These are phyloP conservation scores for Gossypium arboreum DNA, from an alignment of 345 rosid genomes.

Conservation along the genomic window DNA sequence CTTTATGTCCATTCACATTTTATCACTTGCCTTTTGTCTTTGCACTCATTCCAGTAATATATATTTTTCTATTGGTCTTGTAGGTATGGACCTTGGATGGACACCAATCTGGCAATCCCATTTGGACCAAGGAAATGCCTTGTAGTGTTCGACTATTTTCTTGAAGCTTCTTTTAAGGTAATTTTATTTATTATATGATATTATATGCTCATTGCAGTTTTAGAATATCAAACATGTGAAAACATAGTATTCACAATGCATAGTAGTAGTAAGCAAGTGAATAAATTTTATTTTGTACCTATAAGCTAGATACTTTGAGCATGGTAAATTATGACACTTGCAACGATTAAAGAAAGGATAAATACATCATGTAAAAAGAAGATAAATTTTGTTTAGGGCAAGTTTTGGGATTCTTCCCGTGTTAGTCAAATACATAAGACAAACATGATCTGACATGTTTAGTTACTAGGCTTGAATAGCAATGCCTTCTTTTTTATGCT, in stretches of 20 bases:
- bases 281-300: no score
- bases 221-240: background rate
- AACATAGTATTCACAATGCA: background rate
- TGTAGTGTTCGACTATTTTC: slow-evolving; percentile 83
- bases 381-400: no score
- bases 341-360: no score
- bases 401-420: no score
- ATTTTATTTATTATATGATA: background rate
- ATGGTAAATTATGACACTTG: no score
- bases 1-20: slow-evolving; percentile 4
- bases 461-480: no score
- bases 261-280: no score
- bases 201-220: background rate
- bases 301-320: no score
- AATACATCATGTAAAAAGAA: no score
- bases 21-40: background rate
- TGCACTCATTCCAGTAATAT: background rate
- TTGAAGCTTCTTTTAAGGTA: slow-evolving; percentile 65
- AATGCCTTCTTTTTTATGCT: no score
- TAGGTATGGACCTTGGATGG: slow-evolving; percentile 99
- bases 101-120: slow-evolving; percentile 83
- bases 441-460: no score
- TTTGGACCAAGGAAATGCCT: slow-evolving; percentile 66
- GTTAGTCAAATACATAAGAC: no score
- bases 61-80: background rate